Conservation (phyloP, 352 stramenopile genomes). For the Halophytophthora batemanensis region DNA sequence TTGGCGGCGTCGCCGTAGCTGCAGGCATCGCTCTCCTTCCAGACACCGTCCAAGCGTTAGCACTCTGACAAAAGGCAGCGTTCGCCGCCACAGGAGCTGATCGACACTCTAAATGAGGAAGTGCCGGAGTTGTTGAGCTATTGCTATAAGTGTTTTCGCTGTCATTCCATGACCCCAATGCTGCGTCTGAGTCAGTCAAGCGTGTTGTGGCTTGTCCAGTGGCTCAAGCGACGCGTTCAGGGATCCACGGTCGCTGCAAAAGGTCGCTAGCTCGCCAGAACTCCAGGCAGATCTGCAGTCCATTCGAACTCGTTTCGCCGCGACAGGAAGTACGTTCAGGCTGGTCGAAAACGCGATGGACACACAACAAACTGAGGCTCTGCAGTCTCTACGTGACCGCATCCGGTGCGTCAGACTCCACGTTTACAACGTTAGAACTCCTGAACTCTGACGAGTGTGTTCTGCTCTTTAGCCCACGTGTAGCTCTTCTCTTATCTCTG, state of each 20-base stretch:
- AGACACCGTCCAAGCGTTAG: not conserved
- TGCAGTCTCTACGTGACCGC: slow-evolving; percentile 18
- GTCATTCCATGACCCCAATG: too few species aligned
- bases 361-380: slow-evolving; percentile 1
- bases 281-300: not conserved
- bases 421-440: not conserved
- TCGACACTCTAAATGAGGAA: too few species aligned
- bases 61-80: not conserved
- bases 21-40: slow-evolving; percentile 12
- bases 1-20: slow-evolving; percentile 2
- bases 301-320: too few species aligned
- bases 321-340: too few species aligned
- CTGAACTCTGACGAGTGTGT: too few species aligned
- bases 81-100: slow-evolving; percentile 1
- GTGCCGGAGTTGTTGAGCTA: too few species aligned
- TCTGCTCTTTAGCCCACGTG: too few species aligned
- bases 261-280: not conserved
- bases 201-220: not conserved
- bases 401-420: slow-evolving; percentile 24
- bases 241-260: not conserved
- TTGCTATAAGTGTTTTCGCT: too few species aligned
- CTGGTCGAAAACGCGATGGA: slow-evolving; percentile 9
- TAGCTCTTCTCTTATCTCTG: not conserved
- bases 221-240: not conserved
- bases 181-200: too few species aligned